Evolutionary conservation across 768 basidiomycete species (phyloP), one percentile per base, ranked within the genome.

Genomic region (Candolleomyces eurysporus): DNA sequence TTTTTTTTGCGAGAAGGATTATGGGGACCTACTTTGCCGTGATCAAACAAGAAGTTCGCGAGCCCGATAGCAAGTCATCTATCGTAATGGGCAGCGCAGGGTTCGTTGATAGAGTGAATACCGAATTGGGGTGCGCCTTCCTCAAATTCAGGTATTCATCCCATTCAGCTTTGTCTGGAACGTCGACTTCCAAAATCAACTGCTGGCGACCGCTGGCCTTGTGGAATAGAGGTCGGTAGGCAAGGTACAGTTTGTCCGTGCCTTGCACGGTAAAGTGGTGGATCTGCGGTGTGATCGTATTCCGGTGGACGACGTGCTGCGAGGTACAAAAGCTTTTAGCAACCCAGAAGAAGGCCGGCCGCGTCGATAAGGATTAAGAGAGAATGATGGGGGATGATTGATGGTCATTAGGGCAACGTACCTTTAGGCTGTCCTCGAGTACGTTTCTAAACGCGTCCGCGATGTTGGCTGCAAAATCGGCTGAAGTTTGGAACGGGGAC

Each of bases 231-330:
- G 76, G 72, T 54, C 69, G 65, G 63, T 77, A 71, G 22, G 73
- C 71, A 36, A 79, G 70, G 60, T 68, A 73, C 16, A 75, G 30
- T 14, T 66, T 63, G 22, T 73, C 68, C 13, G 69, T 71, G 4
- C 79, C 77, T 39, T 77, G 76, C 55, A 79, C 62, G 58, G 79
- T 58, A 67, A 80, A 81, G 3, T 57, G 66, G 54, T 78, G 75
- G 4, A 64, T 55, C 39, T 71, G 68, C 0, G 72, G 70, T 8
- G 62, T 64, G 58, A 74, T 65, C n/a, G 65, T 71, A 61, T 78
- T 78, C 31, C 77, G 73, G 17, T 60, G 59, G 11, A 73, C 56
- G 40, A 68, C 63, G 58, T 63, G 59, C 70, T 71, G 52, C 30
- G 45, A 48, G 17, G 36, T 36, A 36, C 8, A 36, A 36, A 36